Conservation (phyloP, 495 filamentous ascomycete species). For the Friedmanniomyces simplex region DNA sequence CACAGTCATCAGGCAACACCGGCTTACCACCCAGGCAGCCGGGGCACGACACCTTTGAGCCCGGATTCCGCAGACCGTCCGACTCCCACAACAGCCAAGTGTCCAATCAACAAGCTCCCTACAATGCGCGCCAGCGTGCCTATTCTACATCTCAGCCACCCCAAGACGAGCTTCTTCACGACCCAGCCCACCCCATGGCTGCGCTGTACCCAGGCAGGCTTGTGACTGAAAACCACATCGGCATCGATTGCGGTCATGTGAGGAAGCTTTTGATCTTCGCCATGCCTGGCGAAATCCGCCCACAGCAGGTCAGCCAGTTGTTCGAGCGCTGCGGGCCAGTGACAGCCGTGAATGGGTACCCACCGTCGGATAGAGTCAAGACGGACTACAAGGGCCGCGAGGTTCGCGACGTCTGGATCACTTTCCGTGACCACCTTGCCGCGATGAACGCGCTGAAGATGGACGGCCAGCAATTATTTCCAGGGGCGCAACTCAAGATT, state of each 20-base stretch:
- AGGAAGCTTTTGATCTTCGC: neutral
- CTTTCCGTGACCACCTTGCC: neutral
- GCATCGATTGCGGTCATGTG: neutral
- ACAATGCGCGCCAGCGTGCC: neutral
- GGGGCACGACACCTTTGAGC: neutral
- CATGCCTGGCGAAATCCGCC: neutral
- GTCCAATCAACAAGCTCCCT: neutral
- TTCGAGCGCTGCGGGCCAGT: constrained; percentile 1
- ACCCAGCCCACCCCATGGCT: neutral
- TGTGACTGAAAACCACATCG: neutral
- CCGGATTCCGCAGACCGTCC: neutral
- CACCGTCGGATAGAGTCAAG: neutral
- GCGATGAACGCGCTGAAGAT: constrained; percentile 2
- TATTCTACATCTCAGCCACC: neutral
- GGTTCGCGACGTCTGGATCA: neutral
- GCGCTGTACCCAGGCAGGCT: neutral
- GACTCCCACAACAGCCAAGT: neutral
- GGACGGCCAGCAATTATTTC: neutral
- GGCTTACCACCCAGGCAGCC: no score
- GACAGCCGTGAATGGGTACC: neutral
- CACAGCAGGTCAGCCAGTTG: neutral
- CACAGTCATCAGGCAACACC: neutral
- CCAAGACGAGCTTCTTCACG: neutral
- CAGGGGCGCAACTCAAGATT: neutral
- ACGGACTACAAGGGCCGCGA: no score